Base-by-base conservation (phyloP, 805 yeast genomes). In the Grigorovia humatica region DNA sequence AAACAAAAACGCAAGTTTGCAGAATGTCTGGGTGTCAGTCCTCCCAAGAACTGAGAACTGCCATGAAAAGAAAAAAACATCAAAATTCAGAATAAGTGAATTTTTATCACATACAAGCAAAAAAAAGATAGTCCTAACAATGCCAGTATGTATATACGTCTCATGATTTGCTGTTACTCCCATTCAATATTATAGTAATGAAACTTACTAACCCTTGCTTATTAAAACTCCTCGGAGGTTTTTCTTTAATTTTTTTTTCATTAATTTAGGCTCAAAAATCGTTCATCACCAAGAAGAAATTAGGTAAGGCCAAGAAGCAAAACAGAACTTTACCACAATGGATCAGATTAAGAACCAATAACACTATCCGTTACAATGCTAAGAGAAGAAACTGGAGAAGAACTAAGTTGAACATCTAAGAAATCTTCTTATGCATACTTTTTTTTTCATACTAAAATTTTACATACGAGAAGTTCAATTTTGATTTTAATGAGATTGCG, bases 331-430 rank as follows among this genome's bases (percentile, higher is more conserved):
- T 91, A 76, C 99, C 99, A 71, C 96, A 90, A 80, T 91, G 97
- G 96, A 80, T 91, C 86, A 88, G 98, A 81, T 82, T 90, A 78
- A 91, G 89, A 86, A 88, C 98, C 75, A 83, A 79, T 78, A 91
- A 88, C 95, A 90, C 83, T 71, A 85, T 93, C 82, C 88, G 95
- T 83, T 88, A 88, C 87, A 91, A 91, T 81, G 95, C 96, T 74
- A 93, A 93, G 89, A 89, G 98, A 88, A 86, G 98, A 84, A 96
- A 93, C 93, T 91, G 99, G 99, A 91, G 96, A 87, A 88, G 98
- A 86, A 91, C 97, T 72, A 91, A 91, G 95, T 83, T 91, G 79
- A 81, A 83, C 83, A 76, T 91, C 83, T 91, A 90, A 87, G 74
- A 70, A n/a, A 43, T 41, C 43, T 4, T 32, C 15, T 32, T 32